A percentile compares a stretch with the other conserved stretches of the same genome.
Evolutionary conservation across 2,329 filamentous ascomycete species (phyloP).

Genomic region (Calonectria multiphialidica): DNA sequence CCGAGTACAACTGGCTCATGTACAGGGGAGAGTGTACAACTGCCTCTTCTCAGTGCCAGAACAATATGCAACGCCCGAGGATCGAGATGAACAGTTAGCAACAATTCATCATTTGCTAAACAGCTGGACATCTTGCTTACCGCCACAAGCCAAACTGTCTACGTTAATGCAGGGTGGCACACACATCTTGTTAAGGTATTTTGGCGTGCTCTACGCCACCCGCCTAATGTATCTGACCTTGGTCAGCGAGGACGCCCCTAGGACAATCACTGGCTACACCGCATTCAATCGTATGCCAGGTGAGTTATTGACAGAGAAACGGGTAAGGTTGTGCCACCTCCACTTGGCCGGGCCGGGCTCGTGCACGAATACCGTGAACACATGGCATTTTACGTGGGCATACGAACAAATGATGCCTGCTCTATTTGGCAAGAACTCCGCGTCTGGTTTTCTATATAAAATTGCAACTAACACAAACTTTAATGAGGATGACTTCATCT

Average conservation of each 20-base stretch:
- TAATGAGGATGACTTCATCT: slow-evolving; percentile 13
- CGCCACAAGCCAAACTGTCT: neutral
- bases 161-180: neutral
- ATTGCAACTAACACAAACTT: neutral
- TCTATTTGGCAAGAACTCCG: slow-evolving; percentile 2
- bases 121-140: slow-evolving; percentile 18
- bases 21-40: slow-evolving; percentile 30
- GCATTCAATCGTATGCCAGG: neutral
- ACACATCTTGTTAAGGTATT: neutral
- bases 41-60: neutral
- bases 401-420: neutral
- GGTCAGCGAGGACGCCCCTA: slow-evolving; percentile 1
- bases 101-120: neutral
- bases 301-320: neutral
- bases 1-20: slow-evolving; percentile 24
- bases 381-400: slow-evolving; percentile 8
- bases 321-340: neutral
- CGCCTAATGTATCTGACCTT: slow-evolving; percentile 4
- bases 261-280: neutral
- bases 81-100: neutral
- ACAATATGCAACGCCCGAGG: neutral
- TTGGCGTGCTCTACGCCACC: slow-evolving; percentile 22
- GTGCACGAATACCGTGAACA: slow-evolving; percentile 17
- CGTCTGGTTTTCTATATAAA: neutral
- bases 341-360: slow-evolving; percentile 18